Evolutionary conservation across 2,329 filamentous ascomycete species (phyloP).

Genomic region (Diaporthe ampelina): DNA sequence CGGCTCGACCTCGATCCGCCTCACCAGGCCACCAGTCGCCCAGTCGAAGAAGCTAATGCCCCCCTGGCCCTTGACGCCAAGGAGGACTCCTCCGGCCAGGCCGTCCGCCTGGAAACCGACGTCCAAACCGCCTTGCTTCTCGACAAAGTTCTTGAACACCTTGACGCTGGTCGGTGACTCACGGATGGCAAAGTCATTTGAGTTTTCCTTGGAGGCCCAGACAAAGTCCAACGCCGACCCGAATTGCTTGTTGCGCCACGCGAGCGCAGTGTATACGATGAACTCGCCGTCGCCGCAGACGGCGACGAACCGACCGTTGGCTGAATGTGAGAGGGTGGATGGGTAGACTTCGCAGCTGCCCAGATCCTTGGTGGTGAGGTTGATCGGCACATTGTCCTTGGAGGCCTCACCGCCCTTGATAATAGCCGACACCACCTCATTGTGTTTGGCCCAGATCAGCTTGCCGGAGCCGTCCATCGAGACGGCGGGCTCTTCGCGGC

Average conservation of each 20-base stretch:
- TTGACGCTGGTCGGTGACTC: constrained; percentile 96
- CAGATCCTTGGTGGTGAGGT: constrained; percentile 91
- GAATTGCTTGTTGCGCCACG: constrained; percentile 98
- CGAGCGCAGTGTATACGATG: constrained; percentile 97
- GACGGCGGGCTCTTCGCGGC: constrained; percentile 95
- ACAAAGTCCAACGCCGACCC: constrained; percentile 96
- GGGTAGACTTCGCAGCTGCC: constrained; percentile 98
- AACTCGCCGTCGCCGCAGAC: constrained; percentile 98
- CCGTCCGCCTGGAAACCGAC: constrained; percentile 97
- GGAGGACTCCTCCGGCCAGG: constrained; percentile 86
- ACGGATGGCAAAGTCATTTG: constrained; percentile 97
- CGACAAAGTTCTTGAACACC: constrained; percentile 97
- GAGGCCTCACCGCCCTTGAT: constrained; percentile 91
- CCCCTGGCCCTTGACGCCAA: constrained; percentile 95
- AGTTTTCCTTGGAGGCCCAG: constrained; percentile 97
- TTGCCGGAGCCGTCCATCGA: constrained; percentile 98
- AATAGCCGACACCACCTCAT: constrained; percentile 93
- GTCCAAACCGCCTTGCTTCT: constrained; percentile 89
- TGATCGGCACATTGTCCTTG: constrained; percentile 91
- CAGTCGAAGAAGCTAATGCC: constrained; percentile 98
- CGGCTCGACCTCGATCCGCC: constrained; percentile 87
- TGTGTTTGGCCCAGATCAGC: constrained; percentile 95
- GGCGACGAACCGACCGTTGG: constrained; percentile 87
- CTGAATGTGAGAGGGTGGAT: constrained; percentile 93
- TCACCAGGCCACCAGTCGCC: constrained; percentile 88